Base-by-base conservation (phyloP, 2,329 filamentous ascomycete genomes). In the Fusarium nelsonii region DNA sequence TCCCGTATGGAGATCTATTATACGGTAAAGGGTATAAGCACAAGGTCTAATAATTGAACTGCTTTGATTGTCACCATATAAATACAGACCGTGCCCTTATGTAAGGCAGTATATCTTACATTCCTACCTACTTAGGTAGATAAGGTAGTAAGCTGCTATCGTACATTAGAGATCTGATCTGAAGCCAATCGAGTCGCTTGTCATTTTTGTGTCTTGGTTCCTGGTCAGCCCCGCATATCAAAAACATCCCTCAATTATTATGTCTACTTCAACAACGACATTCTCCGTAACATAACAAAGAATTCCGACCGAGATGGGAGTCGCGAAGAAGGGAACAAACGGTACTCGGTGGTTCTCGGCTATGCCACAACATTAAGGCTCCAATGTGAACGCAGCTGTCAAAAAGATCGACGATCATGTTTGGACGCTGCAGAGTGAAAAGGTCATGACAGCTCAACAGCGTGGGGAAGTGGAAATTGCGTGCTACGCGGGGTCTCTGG, bases 401-500 rank as follows among this genome's bases (percentile, higher is more conserved):
- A 18, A 40, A 37, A 50, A 28, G 45, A 45, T 34, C 30, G 58
- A 66, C 48, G 58, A 69, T 60, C 61, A 51, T 49, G 37, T 36
- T 61, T 37, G 37, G 34, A 30, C 23, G 20, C 16, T n/a, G 40
- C 33, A 51, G 41, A 40, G 20, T 28, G 34, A 36, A 43, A 40
- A 18, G 34, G 40, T 43, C 30, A 48, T 65, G 64, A 53, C 44
- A 48, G 44, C 45, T 53, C 28, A 43, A 54, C 65, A 57, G 57
- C 66, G 66, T 71, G 68, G 63, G 52, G 61, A 55, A 37, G 43
- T 62, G 55, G 52, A 49, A 65, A 72, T 72, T 67, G 70, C 70
- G 70, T 72, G 70, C 70, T 72, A 43, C 30, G 62, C 60, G 50
- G 48, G 61, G 60, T 50, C 49, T 64, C 54, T 54, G 40, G 58